These are phyloP conservation scores for Aristolochia californica DNA, from an alignment of 164 flowering plant species.

Conservation along the genomic window DNA sequence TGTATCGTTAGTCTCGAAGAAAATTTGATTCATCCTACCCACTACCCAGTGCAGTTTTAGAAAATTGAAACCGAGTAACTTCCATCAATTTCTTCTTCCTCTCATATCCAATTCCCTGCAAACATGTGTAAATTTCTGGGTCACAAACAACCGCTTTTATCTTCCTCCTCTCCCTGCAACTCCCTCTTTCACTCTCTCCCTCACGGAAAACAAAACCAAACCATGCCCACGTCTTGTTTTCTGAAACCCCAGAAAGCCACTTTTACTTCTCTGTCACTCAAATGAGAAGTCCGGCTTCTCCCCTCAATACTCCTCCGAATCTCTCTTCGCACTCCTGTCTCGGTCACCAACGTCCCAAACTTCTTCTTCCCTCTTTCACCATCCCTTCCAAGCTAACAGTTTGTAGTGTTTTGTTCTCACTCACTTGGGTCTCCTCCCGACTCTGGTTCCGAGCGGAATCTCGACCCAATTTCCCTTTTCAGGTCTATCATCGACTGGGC, in stretches of 20 bases:
- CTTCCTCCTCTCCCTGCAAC: not conserved
- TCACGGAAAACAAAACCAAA: slow-evolving; percentile 22
- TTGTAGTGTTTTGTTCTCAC: no score
- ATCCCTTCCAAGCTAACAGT: not conserved
- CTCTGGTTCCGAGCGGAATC: no score
- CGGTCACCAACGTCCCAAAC: slow-evolving; percentile 11
- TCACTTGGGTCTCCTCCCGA: no score
- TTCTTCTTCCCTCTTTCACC: slow-evolving; percentile 3
- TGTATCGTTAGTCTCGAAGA: no score
- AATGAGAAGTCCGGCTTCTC: slow-evolving; percentile 10
- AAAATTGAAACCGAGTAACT: not conserved
- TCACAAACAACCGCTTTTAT: slow-evolving; percentile 9
- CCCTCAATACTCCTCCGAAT: slow-evolving; percentile 11
- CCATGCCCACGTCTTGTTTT: slow-evolving; percentile 6
- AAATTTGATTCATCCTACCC: no score
- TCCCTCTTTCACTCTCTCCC: slow-evolving; percentile 11
- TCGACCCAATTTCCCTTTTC: slow-evolving; percentile 25
- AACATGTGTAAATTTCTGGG: slow-evolving; percentile 12
- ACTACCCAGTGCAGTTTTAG: no score
- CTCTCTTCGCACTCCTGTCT: slow-evolving; percentile 6
- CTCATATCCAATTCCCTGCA: not conserved
- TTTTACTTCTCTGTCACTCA: slow-evolving; percentile 18
- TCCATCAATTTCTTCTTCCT: not conserved
- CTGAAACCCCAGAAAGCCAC: slow-evolving; percentile 7
- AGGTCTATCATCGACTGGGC: slow-evolving; percentile 70